Conservation (phyloP, 306 rosid genomes). For the Lathyrus sativus region DNA sequence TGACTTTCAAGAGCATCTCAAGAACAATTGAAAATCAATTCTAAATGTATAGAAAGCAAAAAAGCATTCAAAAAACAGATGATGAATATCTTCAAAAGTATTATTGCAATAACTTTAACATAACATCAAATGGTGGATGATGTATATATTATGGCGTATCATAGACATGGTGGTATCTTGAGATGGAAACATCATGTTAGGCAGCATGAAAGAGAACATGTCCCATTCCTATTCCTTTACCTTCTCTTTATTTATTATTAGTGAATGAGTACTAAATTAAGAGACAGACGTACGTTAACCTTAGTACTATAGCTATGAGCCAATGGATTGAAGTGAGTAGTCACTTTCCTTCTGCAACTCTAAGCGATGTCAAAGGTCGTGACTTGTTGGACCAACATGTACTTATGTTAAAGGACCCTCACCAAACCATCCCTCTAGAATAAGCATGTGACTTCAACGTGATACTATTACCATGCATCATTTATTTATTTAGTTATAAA, state of each 20-base stretch:
- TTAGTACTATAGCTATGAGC: conserved; percentile 45
- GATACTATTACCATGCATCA: neutral
- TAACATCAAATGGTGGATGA: no score
- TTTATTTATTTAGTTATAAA: no score
- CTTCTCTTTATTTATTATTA: neutral
- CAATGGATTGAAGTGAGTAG: conserved; percentile 55
- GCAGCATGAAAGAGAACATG: conserved; percentile 49
- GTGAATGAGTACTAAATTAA: no score
- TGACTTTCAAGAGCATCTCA: no score
- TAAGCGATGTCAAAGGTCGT: conserved; percentile 53
- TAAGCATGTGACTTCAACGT: neutral
- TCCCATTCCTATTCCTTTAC: conserved; percentile 39
- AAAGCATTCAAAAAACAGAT: no score
- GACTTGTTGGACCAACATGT: conserved; percentile 42
- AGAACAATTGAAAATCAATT: no score
- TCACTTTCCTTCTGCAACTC: conserved; percentile 57
- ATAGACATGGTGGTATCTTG: no score
- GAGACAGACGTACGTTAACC: neutral
- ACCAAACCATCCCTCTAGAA: conserved; percentile 29
- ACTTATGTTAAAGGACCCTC: conserved; percentile 42
- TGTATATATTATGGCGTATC: no score
- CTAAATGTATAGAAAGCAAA: no score
- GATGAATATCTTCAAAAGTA: no score
- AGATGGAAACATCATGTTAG: conserved; percentile 53
- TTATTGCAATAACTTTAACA: no score